Evolutionary conservation across 2,329 filamentous ascomycete genomes (phyloP), one percentile per base, ranked within the genome.

Genomic region (Neonectria ditissima): DNA sequence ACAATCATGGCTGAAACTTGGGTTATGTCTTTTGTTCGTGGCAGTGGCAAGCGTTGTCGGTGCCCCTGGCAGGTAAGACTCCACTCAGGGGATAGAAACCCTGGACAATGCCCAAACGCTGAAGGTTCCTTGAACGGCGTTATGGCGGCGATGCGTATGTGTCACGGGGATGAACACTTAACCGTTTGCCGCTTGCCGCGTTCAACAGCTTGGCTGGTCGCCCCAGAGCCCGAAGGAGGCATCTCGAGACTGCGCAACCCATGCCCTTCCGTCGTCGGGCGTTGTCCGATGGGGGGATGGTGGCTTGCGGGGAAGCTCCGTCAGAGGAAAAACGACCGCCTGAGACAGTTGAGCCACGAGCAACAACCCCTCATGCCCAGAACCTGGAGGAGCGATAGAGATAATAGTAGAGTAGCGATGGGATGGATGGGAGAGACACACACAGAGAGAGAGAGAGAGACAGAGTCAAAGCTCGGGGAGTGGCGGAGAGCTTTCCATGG

Each of bases 391-490:
- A 37, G n/a, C n/a, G n/a, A n/a, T n/a, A n/a, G n/a, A n/a, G n/a
- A n/a, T n/a, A n/a, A 44, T 30, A 47, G 48, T 63, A 59, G 60
- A 48, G 54, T 55, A 34, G 16, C 43, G 22, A 37, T 48, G 34
- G n/a, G n/a, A n/a, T n/a, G n/a, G n/a, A n/a, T n/a, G n/a, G n/a
- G 55, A 55, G 44, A 24, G 44, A 41, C 30, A 16, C 30, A 6
- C 16, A 16, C 22, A 30, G 56, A 26, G 37, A 13, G 20, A 41
- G 24, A 54, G n/a, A n/a, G n/a, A n/a, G n/a, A n/a, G n/a, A n/a
- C n/a, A n/a, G n/a, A n/a, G n/a, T n/a, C 24, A 24, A 47, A 56
- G 47, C 53, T 47, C 53, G 54, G 55, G 60, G 43, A 41, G 60
- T 44, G 14, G 59, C 54, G 48, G 53, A 47, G 59, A 39, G 30